Percentiles rank a stretch among this genome's conserved stretches.
These are phyloP conservation scores for Kodamaea anthophila DNA, from an alignment of 1,139 yeast species.

Conservation along the genomic window DNA sequence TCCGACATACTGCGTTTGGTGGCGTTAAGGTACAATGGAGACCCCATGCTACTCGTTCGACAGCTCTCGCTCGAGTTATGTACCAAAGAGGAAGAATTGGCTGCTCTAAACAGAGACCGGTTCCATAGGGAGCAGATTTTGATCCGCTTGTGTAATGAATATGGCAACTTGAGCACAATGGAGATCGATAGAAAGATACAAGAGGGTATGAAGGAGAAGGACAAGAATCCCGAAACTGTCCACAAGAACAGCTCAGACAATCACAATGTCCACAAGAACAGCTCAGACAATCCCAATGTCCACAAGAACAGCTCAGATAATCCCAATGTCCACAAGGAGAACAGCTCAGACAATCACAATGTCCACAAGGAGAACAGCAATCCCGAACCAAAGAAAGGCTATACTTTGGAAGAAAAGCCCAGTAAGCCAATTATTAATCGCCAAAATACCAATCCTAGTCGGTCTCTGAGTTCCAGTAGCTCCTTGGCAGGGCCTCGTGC, in stretches of 20 bases:
- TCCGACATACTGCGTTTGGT: slow-evolving; percentile 28
- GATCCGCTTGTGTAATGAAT: slow-evolving; percentile 34
- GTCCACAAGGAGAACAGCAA: neutral
- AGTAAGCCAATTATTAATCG: too few relatives aligned
- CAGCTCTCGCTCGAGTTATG: slow-evolving; percentile 48
- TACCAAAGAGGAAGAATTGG: slow-evolving; percentile 42
- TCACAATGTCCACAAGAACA: neutral
- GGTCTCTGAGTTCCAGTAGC: neutral
- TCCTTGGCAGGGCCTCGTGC: too few relatives aligned
- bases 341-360: too few relatives aligned
- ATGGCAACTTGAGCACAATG: slow-evolving; percentile 36
- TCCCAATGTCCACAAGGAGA: neutral
- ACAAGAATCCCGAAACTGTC: neutral
- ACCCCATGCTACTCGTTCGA: slow-evolving; percentile 37
- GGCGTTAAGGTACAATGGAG: slow-evolving; percentile 25
- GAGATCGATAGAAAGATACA: slow-evolving; percentile 37
- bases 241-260: neutral
- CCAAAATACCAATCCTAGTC: too few relatives aligned
- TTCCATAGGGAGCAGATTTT: slow-evolving; percentile 42
- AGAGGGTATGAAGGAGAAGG: neutral
- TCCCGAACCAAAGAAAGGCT: neutral
- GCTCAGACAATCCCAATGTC: too few relatives aligned
- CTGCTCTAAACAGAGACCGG: slow-evolving; percentile 32
- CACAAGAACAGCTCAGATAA: neutral
- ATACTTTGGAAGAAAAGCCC: too few relatives aligned